Evolutionary conservation across 2,329 filamentous ascomycete genomes (phyloP), one percentile per base, ranked within the genome.

Genomic region (Ceratocystis cacaofunesta): DNA sequence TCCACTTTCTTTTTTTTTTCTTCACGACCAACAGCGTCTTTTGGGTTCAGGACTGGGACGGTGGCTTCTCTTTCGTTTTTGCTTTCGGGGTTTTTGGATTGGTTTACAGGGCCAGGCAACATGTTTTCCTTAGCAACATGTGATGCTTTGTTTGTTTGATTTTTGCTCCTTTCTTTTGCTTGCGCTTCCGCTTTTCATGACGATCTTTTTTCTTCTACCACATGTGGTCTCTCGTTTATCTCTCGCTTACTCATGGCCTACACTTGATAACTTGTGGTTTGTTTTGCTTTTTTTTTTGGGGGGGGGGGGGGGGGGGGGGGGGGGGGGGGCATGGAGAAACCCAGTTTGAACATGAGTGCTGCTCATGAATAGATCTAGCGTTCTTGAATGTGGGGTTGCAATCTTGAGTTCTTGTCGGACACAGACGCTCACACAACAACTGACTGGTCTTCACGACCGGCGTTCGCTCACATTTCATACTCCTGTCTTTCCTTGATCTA

Each of bases 11-110:
- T 64, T 30, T 60, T 36, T 36, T 41, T 44, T 17, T 44, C n/a
- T n/a, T 44, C 17, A 52, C 32, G 50, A 50, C 52, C 41, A 57
- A 41, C 52, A 50, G 41, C 41, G 48, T 62, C 43, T 62, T 46
- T 41, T 19, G 25, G 43, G 43, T 32, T 52, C 36, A 19, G 28
- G 61, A 41, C 17, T 50, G 61, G 52, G 48, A 46, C 30, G 55
- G 63, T 55, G 52, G 43, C 63, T 64, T 43, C 5, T 60, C 43
- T 64, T 64, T 32, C 55, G 55, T 58, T 58, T 58, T 58, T 58
- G n/a, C 32, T 32, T 64, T 44, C 30, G 19, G 28, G 19, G 32
- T 57, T 28, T 60, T 30, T 28, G 52, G 19, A 19, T 63, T 58
- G 62, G 50, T 30, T 64, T 36, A 64, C 50, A 50, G 50, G 63